phyloP scores from a whole-genome alignment of 148 eudicot genomes.

The Rhododendron mucronatum region DNA sequence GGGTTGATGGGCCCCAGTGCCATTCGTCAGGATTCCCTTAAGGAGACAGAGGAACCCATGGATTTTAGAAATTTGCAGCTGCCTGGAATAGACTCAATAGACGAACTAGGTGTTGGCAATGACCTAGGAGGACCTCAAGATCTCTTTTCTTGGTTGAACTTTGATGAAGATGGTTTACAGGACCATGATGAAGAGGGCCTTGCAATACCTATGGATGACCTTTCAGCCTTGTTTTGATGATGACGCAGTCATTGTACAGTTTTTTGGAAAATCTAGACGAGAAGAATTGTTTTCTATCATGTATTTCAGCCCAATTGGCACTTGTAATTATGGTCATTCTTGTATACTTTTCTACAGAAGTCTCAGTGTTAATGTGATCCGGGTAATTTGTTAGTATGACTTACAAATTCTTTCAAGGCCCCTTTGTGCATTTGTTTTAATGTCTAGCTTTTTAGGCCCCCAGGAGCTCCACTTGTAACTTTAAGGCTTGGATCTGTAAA shows the following conservation, averaged over 20 bases:
- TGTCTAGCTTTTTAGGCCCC: not conserved
- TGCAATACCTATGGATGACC: conserved; percentile 56
- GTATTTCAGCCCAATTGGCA: conserved; percentile 31
- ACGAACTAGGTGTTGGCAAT: not conserved
- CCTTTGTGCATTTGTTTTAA: not conserved
- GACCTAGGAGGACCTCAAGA: conserved; percentile 4
- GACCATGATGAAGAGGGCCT: conserved; percentile 45
- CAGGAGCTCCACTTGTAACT: not conserved
- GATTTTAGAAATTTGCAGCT: conserved; percentile 24
- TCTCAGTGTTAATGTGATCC: conserved; percentile 27
- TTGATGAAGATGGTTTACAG: conserved; percentile 39
- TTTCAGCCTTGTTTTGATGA: conserved; percentile 16
- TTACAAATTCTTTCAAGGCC: conserved; percentile 20
- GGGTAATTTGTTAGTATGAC: conserved; percentile 20
- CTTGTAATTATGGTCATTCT: conserved; percentile 54
- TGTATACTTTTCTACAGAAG: conserved; percentile 32
- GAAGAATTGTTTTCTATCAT: conserved; percentile 6
- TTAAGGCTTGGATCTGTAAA: not conserved
- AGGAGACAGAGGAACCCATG: conserved; percentile 31
- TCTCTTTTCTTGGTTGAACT: conserved; percentile 23
- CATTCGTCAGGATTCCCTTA: conserved; percentile 17
- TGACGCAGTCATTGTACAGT: conserved; percentile 35
- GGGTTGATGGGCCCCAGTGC: conserved; percentile 9
- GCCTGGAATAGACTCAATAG: conserved; percentile 28
- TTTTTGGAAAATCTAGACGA: conserved; percentile 25